These are phyloP conservation scores for Monosporozyma siamensis DNA, from an alignment of 805 yeast species.

Conservation along the genomic window DNA sequence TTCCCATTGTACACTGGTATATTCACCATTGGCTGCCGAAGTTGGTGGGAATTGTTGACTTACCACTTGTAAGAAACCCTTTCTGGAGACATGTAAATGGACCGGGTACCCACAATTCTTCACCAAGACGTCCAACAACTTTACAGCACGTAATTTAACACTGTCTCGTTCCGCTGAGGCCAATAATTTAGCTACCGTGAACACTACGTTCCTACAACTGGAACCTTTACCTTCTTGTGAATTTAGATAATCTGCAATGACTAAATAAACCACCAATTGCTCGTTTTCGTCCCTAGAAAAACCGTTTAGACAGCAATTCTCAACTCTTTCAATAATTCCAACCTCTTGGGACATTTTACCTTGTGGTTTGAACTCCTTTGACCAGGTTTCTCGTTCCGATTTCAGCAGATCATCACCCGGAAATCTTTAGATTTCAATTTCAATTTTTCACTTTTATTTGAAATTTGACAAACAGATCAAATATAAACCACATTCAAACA, in stretches of 20 bases:
- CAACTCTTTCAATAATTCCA: slow-evolving; percentile 16
- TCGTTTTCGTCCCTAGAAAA: slow-evolving; percentile 49
- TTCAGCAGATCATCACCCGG: too few relatives aligned
- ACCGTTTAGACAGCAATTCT: slow-evolving; percentile 74
- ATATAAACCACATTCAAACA: too few relatives aligned
- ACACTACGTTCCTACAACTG: slow-evolving; percentile 84
- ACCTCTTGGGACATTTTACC: too few relatives aligned
- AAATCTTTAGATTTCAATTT: too few relatives aligned
- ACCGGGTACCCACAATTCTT: slow-evolving; percentile 97
- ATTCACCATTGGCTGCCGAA: slow-evolving; percentile 35
- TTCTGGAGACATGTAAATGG: slow-evolving; percentile 85
- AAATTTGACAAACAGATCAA: too few relatives aligned
- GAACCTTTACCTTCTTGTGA: slow-evolving; percentile 68
- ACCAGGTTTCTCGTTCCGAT: not conserved
- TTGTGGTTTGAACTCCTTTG: too few relatives aligned
- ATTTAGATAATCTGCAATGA: slow-evolving; percentile 85
- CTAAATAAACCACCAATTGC: slow-evolving; percentile 73
- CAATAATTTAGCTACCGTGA: slow-evolving; percentile 71
- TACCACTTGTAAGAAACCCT: slow-evolving; percentile 84
- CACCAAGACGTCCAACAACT: slow-evolving; percentile 75
- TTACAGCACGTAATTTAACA: slow-evolving; percentile 70
- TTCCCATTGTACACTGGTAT: slow-evolving; percentile 69
- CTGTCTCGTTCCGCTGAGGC: slow-evolving; percentile 47
- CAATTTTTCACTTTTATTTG: too few relatives aligned
- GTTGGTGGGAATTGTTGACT: slow-evolving; percentile 70